These are phyloP conservation scores for Medicago ruthenica DNA, from an alignment of 306 rosid genomes.

Conservation along the genomic window DNA sequence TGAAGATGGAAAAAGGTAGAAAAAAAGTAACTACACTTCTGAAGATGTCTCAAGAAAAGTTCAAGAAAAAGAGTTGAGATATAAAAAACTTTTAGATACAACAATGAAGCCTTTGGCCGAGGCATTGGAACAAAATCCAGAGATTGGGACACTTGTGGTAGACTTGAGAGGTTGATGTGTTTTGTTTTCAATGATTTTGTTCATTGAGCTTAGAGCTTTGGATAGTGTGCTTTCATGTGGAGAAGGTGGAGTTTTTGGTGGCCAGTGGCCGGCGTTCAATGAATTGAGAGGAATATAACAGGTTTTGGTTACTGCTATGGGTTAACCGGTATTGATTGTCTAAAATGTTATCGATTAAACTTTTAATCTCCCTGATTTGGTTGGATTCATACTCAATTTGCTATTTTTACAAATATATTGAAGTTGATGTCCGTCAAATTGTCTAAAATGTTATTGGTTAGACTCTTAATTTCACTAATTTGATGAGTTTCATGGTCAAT, in stretches of 20 bases:
- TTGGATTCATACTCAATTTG: too few relatives aligned
- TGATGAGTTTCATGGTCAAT: too few relatives aligned
- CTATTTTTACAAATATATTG: too few relatives aligned
- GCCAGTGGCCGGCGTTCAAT: background rate
- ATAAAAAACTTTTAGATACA: background rate
- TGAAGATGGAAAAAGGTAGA: background rate
- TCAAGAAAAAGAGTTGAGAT: background rate
- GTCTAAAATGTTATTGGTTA: too few relatives aligned
- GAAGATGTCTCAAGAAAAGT: conserved; percentile 8
- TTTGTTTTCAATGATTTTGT: background rate
- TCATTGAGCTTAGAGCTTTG: background rate
- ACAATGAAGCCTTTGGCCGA: background rate
- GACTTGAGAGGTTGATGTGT: background rate
- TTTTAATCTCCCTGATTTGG: background rate
- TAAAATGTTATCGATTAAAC: background rate
- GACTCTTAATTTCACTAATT: too few relatives aligned
- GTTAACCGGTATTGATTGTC: background rate
- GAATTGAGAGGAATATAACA: background rate
- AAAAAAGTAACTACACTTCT: accelerated
- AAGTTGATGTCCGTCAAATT: too few relatives aligned
- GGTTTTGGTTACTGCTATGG: background rate
- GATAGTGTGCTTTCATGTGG: background rate
- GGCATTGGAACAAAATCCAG: background rate
- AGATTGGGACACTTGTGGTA: background rate
- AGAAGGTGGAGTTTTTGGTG: background rate